A percentile compares a stretch with the other conserved stretches of the same genome.
Conservation (phyloP, 495 filamentous ascomycete genomes). For the Beverwykella pulmonaria region DNA sequence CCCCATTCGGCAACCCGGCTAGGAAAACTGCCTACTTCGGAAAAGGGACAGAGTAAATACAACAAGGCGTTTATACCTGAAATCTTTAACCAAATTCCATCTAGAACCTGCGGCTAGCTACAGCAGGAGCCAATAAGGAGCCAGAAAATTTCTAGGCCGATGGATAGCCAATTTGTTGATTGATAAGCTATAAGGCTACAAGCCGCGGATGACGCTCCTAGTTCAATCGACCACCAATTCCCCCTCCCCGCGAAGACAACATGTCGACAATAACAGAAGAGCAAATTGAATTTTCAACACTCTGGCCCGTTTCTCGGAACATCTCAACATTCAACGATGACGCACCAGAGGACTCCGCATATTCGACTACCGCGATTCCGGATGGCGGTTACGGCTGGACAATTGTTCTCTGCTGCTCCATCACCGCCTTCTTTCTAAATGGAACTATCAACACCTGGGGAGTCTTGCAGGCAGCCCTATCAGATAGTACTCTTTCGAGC, state of each 20-base stretch:
- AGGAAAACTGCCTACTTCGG: too few species aligned
- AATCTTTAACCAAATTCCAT: too few species aligned
- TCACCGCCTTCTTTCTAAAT: slow-evolving; percentile 59
- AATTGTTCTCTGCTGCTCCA: slow-evolving; percentile 55
- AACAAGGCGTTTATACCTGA: too few species aligned
- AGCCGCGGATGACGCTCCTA: neutral
- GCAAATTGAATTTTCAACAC: slow-evolving; percentile 1
- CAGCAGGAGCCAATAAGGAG: too few species aligned
- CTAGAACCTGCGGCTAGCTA: too few species aligned
- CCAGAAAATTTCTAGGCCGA: too few species aligned
- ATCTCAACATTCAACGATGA: neutral
- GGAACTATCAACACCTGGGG: slow-evolving; percentile 61
- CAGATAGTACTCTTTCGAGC: slow-evolving; percentile 48
- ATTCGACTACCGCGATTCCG: slow-evolving; percentile 41
- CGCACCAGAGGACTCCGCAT: slow-evolving; percentile 14
- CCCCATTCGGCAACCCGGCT: too few species aligned
- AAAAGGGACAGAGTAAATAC: too few species aligned
- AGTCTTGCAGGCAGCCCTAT: slow-evolving; percentile 58
- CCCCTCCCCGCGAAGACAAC: neutral
- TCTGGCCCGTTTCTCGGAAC: neutral
- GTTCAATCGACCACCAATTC: neutral
- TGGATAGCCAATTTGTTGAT: too few species aligned
- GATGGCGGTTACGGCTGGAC: slow-evolving; percentile 66
- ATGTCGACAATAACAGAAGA: slow-evolving; percentile 20
- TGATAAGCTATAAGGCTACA: neutral